These are phyloP conservation scores for Scheffersomyces lignicola DNA, from an alignment of 1,139 yeast species.

Conservation along the genomic window DNA sequence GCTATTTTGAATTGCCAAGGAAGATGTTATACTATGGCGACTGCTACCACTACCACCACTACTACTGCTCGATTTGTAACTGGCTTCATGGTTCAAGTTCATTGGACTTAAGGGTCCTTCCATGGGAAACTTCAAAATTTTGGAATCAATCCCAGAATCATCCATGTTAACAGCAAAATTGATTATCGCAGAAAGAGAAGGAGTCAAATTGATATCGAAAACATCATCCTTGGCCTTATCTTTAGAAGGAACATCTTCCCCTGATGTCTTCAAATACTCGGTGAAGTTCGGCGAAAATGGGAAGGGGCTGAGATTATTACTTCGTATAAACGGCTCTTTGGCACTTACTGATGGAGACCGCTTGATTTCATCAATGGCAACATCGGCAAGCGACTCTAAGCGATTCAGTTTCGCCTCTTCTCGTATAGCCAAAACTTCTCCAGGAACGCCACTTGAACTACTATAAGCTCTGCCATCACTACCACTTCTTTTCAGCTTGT, in stretches of 20 bases:
- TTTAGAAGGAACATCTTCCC: background rate
- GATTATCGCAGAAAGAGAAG: constrained; percentile 46
- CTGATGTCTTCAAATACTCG: constrained; percentile 13
- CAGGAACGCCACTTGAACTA: background rate
- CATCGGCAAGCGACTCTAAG: constrained; percentile 21
- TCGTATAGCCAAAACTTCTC: background rate
- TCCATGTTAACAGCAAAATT: constrained; percentile 43
- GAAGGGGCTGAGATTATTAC: constrained; percentile 7
- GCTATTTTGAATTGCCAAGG: background rate
- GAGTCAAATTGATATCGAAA: constrained; percentile 30
- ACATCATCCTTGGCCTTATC: constrained; percentile 4
- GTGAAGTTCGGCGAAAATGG: constrained; percentile 21
- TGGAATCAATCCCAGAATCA: constrained; percentile 13
- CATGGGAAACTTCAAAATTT: constrained; percentile 9
- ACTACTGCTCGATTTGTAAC: constrained; percentile 2
- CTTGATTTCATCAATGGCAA: constrained; percentile 19
- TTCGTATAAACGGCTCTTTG: constrained; percentile 4
- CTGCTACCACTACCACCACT: constrained; percentile 1
- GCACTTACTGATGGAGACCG: constrained; percentile 13
- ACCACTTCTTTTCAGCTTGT: background rate
- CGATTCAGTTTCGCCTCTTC: constrained; percentile 8
- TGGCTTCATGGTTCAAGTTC: constrained; percentile 14
- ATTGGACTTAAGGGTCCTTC: constrained; percentile 36
- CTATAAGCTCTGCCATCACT: constrained; percentile 1
- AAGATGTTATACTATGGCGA: too few species aligned